Evolutionary conservation across 1,284 basidiomycete species (phyloP), one percentile per base, ranked within the genome.

Genomic region (Cryptococcus sp.): DNA sequence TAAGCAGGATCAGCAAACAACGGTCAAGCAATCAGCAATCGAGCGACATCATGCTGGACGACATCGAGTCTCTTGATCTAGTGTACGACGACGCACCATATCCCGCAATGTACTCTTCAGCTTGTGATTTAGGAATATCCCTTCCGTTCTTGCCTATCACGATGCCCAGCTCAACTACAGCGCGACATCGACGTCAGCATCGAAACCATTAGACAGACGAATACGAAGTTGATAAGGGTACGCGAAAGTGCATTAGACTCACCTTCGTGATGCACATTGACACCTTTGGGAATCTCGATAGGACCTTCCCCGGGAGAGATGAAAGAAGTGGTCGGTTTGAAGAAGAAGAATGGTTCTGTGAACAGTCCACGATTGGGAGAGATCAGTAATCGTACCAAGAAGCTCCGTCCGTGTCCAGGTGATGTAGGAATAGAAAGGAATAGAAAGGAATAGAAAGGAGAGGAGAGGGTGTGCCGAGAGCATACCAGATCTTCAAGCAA

Each of bases 281-380:
- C 84, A 22, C 93, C 94, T 45, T 78, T 80, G 3, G 95, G 95
- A 51, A 98, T 89, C 81, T 97, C 90, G 25, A 98, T 81, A 39
- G 85, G 84, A 5, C 75, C 77, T 53, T 81, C 77, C 0, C 88
- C 88, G 6, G 85, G 85, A n/a, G 83, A 76, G 25, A 97, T 71
- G 75, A 94, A 98, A 70, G 89, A 91, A 3, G 88, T 86, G 2
- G 95, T 97, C 5, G 95, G 95, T 80, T 99, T 99, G 43, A 98
- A 81, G 83, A 98, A 99, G 85, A 98, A 96, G 84, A 99, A 97
- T 0, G 95, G 95, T 75, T 97, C 93, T 76, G 55, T 5, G 16
- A 22, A 35, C 5, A 35, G 30, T 5, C 2, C 8, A 35, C 30
- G 8, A 8, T 5, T 3, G 7, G 3, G 2, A 10, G 30, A 5